Evolutionary conservation across 1,284 basidiomycete species (phyloP).

Genomic region (Ceratobasidium sp.): DNA sequence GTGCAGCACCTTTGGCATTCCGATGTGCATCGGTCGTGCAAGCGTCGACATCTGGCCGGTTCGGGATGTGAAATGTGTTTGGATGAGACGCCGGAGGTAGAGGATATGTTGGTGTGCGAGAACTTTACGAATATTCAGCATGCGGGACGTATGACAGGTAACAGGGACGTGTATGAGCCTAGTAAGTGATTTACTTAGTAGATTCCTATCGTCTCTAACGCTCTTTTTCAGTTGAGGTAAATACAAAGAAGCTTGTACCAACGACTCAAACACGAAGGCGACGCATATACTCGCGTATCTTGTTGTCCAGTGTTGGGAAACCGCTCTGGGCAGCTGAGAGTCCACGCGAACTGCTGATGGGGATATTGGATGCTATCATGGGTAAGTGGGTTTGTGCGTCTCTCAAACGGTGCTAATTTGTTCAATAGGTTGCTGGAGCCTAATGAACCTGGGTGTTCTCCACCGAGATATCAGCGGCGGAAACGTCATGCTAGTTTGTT

Average conservation of each 20-base stretch:
- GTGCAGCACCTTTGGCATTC: constrained; percentile 38
- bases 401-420: neutral
- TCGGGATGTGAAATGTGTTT: constrained; percentile 8
- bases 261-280: neutral
- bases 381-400: neutral
- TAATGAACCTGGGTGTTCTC: constrained; percentile 29
- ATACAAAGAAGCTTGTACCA: constrained; percentile 3
- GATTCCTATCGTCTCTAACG: neutral
- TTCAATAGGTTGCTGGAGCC: constrained; percentile 30
- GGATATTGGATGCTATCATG: constrained; percentile 20
- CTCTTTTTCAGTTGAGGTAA: neutral
- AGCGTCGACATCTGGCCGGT: neutral
- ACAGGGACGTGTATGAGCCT: neutral
- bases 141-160: neutral
- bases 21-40: constrained; percentile 13
- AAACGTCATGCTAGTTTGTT: constrained; percentile 17
- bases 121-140: neutral
- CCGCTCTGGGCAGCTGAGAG: constrained; percentile 1
- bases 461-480: constrained; percentile 41
- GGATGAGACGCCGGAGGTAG: constrained; percentile 2
- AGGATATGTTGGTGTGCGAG: constrained; percentile 21
- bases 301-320: constrained; percentile 39
- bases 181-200: neutral
- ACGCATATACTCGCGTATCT: constrained; percentile 24
- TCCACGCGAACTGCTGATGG: constrained; percentile 12